Evolutionary conservation across 306 rosid species (phyloP).

Genomic region (Fragaria iinumae): DNA sequence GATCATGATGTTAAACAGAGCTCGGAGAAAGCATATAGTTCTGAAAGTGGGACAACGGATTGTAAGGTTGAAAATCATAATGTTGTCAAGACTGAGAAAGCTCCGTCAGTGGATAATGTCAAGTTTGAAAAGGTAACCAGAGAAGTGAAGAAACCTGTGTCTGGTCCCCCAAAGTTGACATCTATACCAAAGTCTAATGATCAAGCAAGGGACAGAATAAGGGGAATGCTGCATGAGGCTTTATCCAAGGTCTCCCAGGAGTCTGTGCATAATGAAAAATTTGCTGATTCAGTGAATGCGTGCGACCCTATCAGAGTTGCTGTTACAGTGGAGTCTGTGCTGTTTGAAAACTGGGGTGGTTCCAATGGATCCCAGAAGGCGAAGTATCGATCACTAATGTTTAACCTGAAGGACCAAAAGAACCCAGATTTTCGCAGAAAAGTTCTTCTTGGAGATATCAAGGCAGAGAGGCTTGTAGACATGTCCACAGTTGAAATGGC

Average conservation of each 20-base stretch:
- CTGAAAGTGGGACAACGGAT: conserved; percentile 18
- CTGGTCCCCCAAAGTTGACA: conserved; percentile 63
- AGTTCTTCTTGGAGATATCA: conserved; percentile 72
- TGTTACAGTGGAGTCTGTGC: conserved; percentile 76
- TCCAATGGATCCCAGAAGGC: conserved; percentile 84
- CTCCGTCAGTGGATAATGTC: conserved; percentile 33
- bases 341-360: conserved; percentile 91
- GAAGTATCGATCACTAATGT: conserved; percentile 82
- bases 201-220: conserved; percentile 59
- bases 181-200: conserved; percentile 76
- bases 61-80: conserved; percentile 37
- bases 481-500: conserved; percentile 93
- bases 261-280: conserved; percentile 70
- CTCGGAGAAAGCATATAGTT: conserved; percentile 32
- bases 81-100: conserved; percentile 49
- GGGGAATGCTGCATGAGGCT: conserved; percentile 76
- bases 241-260: conserved; percentile 66
- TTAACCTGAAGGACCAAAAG: conserved; percentile 85
- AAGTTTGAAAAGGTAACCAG: conserved; percentile 62
- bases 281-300: conserved; percentile 47
- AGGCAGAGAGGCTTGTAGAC: conserved; percentile 60
- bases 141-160: conserved; percentile 55
- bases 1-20: conserved; percentile 49
- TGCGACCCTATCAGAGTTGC: conserved; percentile 86
- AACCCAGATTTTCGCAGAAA: conserved; percentile 95